phyloP scores from a whole-genome alignment of 139 green algal genomes.

The Chlorella sp. region DNA sequence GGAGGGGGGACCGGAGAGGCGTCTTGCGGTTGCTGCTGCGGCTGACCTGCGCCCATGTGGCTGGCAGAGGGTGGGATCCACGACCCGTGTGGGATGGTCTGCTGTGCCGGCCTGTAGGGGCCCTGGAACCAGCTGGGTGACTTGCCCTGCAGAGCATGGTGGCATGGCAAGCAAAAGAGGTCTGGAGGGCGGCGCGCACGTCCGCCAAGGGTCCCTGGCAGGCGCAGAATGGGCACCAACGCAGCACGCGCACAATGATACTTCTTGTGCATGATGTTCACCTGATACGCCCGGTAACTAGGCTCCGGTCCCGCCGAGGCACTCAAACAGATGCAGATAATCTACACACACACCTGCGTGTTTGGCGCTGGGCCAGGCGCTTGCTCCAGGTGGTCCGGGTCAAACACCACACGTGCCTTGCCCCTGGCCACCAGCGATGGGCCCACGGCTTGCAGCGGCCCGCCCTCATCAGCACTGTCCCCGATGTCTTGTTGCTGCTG shows the following conservation, averaged over 20 bases:
- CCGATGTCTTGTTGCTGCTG: neutral
- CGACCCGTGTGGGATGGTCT: neutral
- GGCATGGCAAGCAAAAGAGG: neutral
- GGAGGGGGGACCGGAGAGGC: neutral
- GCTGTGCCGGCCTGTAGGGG: neutral
- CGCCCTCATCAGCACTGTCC: neutral
- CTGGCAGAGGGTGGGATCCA: neutral
- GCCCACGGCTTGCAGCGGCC: neutral
- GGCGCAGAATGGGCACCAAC: too few relatives aligned
- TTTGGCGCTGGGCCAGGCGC: neutral
- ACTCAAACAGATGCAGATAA: neutral
- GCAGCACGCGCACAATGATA: neutral
- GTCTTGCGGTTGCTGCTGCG: neutral
- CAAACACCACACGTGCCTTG: neutral
- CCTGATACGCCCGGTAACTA: neutral
- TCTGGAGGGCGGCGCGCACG: neutral
- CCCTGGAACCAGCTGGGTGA: constrained; percentile 7
- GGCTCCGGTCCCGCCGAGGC: too few relatives aligned
- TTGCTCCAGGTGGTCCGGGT: neutral
- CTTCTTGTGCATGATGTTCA: neutral
- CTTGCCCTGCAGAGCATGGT: neutral
- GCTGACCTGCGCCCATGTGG: neutral
- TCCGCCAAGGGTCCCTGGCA: neutral
- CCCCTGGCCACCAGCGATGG: neutral
- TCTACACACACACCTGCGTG: neutral